Evolutionary conservation across 768 basidiomycete genomes (phyloP).

Genomic region (Amanita thiersii): DNA sequence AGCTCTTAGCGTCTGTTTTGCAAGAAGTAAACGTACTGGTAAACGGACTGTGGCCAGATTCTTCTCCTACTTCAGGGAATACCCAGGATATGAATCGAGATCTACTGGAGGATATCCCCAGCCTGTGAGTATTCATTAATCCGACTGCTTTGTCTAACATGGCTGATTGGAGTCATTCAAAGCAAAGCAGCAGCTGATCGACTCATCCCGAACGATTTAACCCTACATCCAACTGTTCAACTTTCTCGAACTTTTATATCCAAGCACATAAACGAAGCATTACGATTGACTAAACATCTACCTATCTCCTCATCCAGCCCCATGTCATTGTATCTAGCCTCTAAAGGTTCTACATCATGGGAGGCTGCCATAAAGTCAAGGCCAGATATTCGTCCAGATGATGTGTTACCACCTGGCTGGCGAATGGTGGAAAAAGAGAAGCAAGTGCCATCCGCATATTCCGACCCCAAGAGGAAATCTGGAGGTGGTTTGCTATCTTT

Average conservation of each 20-base stretch:
- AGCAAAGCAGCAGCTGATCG: slow-evolving; percentile 34
- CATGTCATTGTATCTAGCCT: slow-evolving; percentile 57
- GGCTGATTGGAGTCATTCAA: slow-evolving; percentile 1
- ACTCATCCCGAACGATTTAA: slow-evolving; percentile 42
- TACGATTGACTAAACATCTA: slow-evolving; percentile 57
- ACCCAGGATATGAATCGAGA: slow-evolving; percentile 10
- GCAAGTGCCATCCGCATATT: slow-evolving; percentile 20
- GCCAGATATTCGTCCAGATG: slow-evolving; percentile 42
- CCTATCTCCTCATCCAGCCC: slow-evolving; percentile 51
- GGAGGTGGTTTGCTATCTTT: slow-evolving; percentile 63
- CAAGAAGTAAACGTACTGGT: slow-evolving; percentile 44
- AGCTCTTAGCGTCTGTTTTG: slow-evolving; percentile 51
- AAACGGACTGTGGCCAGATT: slow-evolving; percentile 43
- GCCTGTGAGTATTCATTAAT: slow-evolving; percentile 44
- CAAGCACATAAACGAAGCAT: slow-evolving; percentile 50
- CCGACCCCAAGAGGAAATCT: slow-evolving; percentile 44
- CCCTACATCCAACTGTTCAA: slow-evolving; percentile 37
- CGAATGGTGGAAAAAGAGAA: slow-evolving; percentile 53
- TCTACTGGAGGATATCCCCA: slow-evolving; percentile 37
- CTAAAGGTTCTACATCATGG: slow-evolving; percentile 74
- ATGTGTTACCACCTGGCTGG: slow-evolving; percentile 64
- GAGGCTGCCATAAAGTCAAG: slow-evolving; percentile 55
- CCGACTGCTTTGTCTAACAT: not conserved
- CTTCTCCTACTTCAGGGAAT: slow-evolving; percentile 5
- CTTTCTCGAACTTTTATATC: slow-evolving; percentile 50